Percentiles rank a stretch among this genome's conserved stretches.
Evolutionary conservation across 805 yeast species (phyloP).

Genomic region (Yamadazyma laniorum): DNA sequence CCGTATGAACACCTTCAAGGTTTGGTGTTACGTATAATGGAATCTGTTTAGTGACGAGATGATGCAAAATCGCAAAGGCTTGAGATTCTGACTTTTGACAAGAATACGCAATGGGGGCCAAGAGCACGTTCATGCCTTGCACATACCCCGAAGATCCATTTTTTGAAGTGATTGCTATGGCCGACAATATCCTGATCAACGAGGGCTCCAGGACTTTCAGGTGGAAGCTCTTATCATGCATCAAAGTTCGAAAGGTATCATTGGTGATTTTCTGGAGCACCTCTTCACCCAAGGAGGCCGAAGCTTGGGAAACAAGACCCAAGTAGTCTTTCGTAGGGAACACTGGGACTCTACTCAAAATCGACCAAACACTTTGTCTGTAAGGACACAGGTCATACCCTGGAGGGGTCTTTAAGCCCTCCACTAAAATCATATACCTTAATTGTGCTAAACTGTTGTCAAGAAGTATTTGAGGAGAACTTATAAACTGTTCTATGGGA

Average conservation of each 20-base stretch:
- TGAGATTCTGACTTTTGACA: slow-evolving; percentile 76
- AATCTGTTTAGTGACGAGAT: slow-evolving; percentile 58
- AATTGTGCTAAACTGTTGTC: slow-evolving; percentile 36
- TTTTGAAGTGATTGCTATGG: slow-evolving; percentile 55
- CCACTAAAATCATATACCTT: slow-evolving; percentile 39
- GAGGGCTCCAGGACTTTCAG: slow-evolving; percentile 66
- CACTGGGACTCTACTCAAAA: slow-evolving; percentile 63
- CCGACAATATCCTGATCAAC: slow-evolving; percentile 65
- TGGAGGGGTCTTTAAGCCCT: slow-evolving; percentile 39
- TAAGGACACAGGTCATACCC: slow-evolving; percentile 61
- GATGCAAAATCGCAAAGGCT: slow-evolving; percentile 71
- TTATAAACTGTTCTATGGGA: slow-evolving; percentile 36
- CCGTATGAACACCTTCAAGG: slow-evolving; percentile 79
- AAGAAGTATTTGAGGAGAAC: slow-evolving; percentile 33
- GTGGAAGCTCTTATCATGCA: slow-evolving; percentile 67
- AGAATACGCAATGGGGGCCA: slow-evolving; percentile 79
- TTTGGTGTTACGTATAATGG: slow-evolving; percentile 79
- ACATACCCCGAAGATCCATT: slow-evolving; percentile 53
- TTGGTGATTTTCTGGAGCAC: slow-evolving; percentile 70
- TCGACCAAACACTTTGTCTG: slow-evolving; percentile 78
- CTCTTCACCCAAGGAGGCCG: slow-evolving; percentile 41
- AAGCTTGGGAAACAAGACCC: slow-evolving; percentile 48
- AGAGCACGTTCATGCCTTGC: slow-evolving; percentile 87
- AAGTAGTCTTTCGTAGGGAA: slow-evolving; percentile 55
- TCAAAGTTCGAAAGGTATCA: slow-evolving; percentile 83